Base-by-base conservation (phyloP, 208 protist genomes). In the Leishmania martiniquensis region DNA sequence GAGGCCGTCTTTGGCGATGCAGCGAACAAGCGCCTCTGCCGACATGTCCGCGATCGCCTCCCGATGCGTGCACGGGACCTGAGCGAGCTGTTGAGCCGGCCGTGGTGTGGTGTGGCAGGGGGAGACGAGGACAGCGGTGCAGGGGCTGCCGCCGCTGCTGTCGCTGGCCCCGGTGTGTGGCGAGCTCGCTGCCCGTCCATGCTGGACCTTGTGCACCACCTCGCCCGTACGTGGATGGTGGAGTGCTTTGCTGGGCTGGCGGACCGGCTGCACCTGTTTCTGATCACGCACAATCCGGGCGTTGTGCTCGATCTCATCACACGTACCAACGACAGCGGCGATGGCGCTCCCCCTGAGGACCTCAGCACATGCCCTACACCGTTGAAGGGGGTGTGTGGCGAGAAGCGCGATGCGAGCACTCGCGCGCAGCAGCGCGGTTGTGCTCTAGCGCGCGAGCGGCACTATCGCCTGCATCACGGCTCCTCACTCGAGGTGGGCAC, bases 121-220 rank as follows among this genome's bases (percentile, higher is more conserved):
- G 29, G 39, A 13, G 12, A 45, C 22, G 55, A 15, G 54, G 12
- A 22, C 47, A 2, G 57, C 6, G 29, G 51, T 45, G 37, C 3
- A 20, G 51, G 0, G 3, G n/a, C 34, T 25, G 32, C 7, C 29
- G 9, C 22, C 25, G n/a, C 12, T 20, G 9, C 34, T 3, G 54
- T 15, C 34, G 34, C 15, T 22, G 22, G 52, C 1, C 0, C 51
- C 39, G 25, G 12, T 25, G 39, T 32, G 49, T 60, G 52, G 55
- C 37, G 25, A 22, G 70, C 67, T 4, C 72, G 72, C 15, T 87
- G 57, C n/a, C 84, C 85, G 0, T 86, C 79, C 39, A 32, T 86
- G 15, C 52, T 89, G 29, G 82, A 86, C 17, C 20, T 84, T 0
- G 72, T 89, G 1, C 82, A 89, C 67, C 54, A 84, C 45, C 37